phyloP scores from a whole-genome alignment of 306 rosid genomes.

The Malus sieversii region DNA sequence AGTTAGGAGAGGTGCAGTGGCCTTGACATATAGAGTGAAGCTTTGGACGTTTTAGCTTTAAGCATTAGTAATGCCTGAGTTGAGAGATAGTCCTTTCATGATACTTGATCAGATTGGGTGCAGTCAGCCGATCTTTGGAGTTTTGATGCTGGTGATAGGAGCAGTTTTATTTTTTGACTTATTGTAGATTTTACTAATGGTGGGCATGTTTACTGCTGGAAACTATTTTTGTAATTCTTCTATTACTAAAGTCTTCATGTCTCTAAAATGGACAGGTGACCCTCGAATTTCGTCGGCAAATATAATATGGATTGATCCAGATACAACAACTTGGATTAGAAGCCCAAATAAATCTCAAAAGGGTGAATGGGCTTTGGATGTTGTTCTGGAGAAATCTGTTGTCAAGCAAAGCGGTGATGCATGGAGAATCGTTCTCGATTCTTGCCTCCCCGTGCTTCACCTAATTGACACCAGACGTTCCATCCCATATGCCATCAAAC shows the following conservation, averaged over 20 bases:
- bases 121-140: not conserved
- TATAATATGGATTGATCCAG: slow-evolving; percentile 76
- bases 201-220: not conserved
- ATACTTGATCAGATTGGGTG: not conserved
- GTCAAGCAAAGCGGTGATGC: slow-evolving; percentile 88
- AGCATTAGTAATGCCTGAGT: not conserved
- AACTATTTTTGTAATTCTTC: not conserved
- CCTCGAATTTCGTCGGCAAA: slow-evolving; percentile 67
- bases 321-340: slow-evolving; percentile 69
- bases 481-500: slow-evolving; percentile 76
- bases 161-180: not conserved
- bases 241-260: not conserved
- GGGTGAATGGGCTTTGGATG: slow-evolving; percentile 82
- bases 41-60: not conserved
- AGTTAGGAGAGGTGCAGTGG: not conserved
- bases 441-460: slow-evolving; percentile 85
- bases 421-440: slow-evolving; percentile 83
- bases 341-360: slow-evolving; percentile 44
- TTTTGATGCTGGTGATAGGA: not conserved
- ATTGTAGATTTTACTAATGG: not conserved
- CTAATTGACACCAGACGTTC: slow-evolving; percentile 85
- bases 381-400: slow-evolving; percentile 60
- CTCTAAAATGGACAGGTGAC: slow-evolving; percentile 47
- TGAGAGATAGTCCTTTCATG: not conserved
- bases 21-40: not conserved